Conservation (phyloP, 257 asterid species). For the Striga asiatica region DNA sequence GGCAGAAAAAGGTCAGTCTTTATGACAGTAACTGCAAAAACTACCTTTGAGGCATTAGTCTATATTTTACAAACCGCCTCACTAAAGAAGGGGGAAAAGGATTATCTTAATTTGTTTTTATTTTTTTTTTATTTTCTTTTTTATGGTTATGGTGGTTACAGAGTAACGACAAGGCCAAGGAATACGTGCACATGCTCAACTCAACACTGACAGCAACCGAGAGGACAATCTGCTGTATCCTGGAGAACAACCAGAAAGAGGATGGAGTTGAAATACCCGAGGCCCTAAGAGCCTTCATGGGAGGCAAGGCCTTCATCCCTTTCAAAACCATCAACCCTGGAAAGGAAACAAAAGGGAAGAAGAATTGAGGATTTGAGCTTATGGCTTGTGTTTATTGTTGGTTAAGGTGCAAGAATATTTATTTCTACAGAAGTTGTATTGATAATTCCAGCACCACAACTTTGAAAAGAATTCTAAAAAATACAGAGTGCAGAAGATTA, state of each 20-base stretch:
- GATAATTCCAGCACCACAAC: too few species aligned
- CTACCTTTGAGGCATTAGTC: neutral
- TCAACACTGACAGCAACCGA: slow-evolving; percentile 93
- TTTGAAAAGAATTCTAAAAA: too few species aligned
- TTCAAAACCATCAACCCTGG: slow-evolving; percentile 23
- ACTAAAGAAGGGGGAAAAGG: too few species aligned
- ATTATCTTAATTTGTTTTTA: too few species aligned
- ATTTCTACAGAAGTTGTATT: too few species aligned
- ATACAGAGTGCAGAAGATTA: too few species aligned
- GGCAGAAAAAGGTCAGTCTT: slow-evolving; percentile 55
- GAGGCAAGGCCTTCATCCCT: slow-evolving; percentile 65
- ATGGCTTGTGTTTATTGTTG: too few species aligned
- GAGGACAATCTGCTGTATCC: slow-evolving; percentile 85
- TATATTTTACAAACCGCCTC: neutral
- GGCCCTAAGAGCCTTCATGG: slow-evolving; percentile 54
- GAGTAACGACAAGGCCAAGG: slow-evolving; percentile 54
- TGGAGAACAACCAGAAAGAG: slow-evolving; percentile 81
- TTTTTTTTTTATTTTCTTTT: too few species aligned
- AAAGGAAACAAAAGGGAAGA: neutral
- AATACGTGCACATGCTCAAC: slow-evolving; percentile 77
- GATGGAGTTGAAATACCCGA: slow-evolving; percentile 87
- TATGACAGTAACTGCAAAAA: neutral
- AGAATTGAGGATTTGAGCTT: neutral
- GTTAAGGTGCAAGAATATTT: too few species aligned
- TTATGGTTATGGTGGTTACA: slow-evolving; percentile 19